Percentiles rank a stretch among this genome's conserved stretches.
phyloP scores from a whole-genome alignment of 768 basidiomycete species.

The Macrocybe gigantea region DNA sequence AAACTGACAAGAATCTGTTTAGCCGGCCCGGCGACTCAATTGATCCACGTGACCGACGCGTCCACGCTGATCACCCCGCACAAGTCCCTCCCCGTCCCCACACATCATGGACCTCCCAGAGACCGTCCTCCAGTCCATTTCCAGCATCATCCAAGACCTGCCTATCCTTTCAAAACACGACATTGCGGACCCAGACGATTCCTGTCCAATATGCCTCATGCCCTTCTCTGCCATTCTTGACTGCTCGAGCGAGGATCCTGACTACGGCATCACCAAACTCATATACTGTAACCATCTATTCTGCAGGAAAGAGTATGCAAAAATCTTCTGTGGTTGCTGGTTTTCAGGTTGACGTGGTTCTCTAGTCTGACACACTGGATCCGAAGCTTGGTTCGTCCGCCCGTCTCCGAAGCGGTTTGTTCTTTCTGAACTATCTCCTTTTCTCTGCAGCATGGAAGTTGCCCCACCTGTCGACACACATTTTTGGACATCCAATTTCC shows the following conservation, averaged over 20 bases:
- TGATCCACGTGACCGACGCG: no score
- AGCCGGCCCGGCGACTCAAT: no score
- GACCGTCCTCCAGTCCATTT: no score
- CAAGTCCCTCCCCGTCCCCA: no score
- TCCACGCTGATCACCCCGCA: no score
- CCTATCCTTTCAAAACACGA: slow-evolving; percentile 32
- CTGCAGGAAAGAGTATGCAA: slow-evolving; percentile 54
- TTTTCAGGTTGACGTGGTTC: slow-evolving; percentile 1
- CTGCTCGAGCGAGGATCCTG: slow-evolving; percentile 16
- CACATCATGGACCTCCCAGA: no score
- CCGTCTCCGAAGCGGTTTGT: not conserved
- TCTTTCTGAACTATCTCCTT: not conserved
- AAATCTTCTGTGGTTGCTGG: not conserved
- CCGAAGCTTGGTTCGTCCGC: slow-evolving; percentile 36
- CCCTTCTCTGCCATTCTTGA: slow-evolving; percentile 41
- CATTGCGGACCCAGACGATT: slow-evolving; percentile 41
- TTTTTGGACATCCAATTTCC: slow-evolving; percentile 50
- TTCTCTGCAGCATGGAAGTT: slow-evolving; percentile 56
- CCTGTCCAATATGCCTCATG: slow-evolving; percentile 62
- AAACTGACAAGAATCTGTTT: no score
- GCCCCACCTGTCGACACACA: slow-evolving; percentile 58
- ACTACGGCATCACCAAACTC: slow-evolving; percentile 51
- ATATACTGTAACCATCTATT: slow-evolving; percentile 60
- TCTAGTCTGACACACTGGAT: slow-evolving; percentile 66
- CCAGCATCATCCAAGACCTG: slow-evolving; percentile 19